These are phyloP conservation scores for Cardamine resedifolia DNA, from an alignment of 345 rosid genomes.

Conservation along the genomic window DNA sequence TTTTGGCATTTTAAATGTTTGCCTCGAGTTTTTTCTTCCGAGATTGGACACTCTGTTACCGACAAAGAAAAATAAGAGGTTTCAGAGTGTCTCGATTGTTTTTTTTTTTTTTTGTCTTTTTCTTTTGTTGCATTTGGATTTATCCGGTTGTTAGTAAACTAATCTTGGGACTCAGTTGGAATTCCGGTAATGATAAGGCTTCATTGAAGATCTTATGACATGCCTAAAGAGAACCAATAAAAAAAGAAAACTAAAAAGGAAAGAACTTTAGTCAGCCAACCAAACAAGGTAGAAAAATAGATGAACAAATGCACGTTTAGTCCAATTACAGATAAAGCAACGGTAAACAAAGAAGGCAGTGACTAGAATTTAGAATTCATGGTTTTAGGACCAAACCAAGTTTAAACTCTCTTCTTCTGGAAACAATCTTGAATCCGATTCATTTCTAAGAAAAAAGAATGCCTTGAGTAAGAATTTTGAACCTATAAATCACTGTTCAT, in stretches of 20 bases:
- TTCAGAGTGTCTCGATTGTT: no score
- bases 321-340: conserved; percentile 1
- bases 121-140: background rate
- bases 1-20: background rate
- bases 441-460: background rate
- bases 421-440: conserved; percentile 27
- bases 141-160: background rate
- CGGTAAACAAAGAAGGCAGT: background rate
- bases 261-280: background rate
- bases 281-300: conserved; percentile 1
- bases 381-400: conserved; percentile 23
- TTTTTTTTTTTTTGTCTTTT: no score
- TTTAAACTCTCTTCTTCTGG: conserved; percentile 5
- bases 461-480: conserved; percentile 23
- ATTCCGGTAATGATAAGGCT: background rate
- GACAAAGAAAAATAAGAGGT: background rate
- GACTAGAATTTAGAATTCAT: conserved; percentile 12
- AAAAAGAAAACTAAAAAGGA: background rate
- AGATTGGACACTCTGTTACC: background rate
- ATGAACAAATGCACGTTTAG: conserved; percentile 20
- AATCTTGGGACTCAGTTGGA: background rate
- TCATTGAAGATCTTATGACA: background rate
- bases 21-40: background rate
- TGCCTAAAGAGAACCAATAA: background rate
- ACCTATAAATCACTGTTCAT: conserved; percentile 7